phyloP scores from a whole-genome alignment of 225 moss, liverwort and hornwort species.

The Polytrichum commune region DNA sequence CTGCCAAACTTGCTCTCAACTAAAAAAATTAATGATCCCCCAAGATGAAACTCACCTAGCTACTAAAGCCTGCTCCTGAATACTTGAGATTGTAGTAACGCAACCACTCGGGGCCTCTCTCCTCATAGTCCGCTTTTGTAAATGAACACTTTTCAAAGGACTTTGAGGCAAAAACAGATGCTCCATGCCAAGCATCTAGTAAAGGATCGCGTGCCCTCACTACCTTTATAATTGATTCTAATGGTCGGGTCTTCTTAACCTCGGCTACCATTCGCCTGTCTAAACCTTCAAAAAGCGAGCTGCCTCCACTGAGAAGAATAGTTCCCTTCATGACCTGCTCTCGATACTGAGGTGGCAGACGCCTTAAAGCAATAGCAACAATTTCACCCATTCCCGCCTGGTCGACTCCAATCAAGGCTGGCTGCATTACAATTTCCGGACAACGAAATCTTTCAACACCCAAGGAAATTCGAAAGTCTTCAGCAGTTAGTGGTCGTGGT shows the following conservation, averaged over 20 bases:
- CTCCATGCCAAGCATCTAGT: slow-evolving; percentile 89
- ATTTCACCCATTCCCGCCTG: slow-evolving; percentile 86
- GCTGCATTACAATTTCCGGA: slow-evolving; percentile 89
- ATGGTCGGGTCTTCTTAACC: slow-evolving; percentile 57
- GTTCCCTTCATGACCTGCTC: slow-evolving; percentile 71
- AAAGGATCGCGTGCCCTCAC: slow-evolving; percentile 61
- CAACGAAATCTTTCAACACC: slow-evolving; percentile 77
- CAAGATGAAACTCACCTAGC: slow-evolving; percentile 12
- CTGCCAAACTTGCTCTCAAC: too few species aligned
- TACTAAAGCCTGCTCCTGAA: slow-evolving; percentile 22
- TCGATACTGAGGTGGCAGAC: slow-evolving; percentile 57
- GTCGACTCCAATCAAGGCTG: slow-evolving; percentile 81
- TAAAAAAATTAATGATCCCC: neutral
- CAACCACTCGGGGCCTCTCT: slow-evolving; percentile 85
- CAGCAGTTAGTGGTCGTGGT: slow-evolving; percentile 62
- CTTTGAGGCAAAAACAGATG: slow-evolving; percentile 62
- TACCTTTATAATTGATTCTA: slow-evolving; percentile 56
- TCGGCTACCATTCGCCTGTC: slow-evolving; percentile 65
- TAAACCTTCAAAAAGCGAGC: slow-evolving; percentile 70
- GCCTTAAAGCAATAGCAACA: slow-evolving; percentile 63
- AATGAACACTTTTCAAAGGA: slow-evolving; percentile 64
- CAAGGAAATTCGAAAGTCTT: slow-evolving; percentile 83
- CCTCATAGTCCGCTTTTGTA: slow-evolving; percentile 77
- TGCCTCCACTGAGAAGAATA: slow-evolving; percentile 83
- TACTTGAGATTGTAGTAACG: slow-evolving; percentile 76